phyloP scores from a whole-genome alignment of 2,329 filamentous ascomycete genomes.

The Colletotrichum somersetense region DNA sequence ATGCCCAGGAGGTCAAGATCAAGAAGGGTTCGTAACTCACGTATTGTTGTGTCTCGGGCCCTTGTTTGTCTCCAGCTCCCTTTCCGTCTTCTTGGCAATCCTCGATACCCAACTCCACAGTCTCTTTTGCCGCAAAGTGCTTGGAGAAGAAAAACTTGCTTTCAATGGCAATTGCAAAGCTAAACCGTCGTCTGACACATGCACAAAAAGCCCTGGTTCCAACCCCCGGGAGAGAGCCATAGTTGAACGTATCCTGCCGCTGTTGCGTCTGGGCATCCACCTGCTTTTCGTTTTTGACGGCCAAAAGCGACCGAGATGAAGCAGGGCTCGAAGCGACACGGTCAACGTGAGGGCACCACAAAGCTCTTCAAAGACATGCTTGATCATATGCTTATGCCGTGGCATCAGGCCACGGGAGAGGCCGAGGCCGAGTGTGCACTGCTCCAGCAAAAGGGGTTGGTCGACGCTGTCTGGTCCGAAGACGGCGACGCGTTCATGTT shows the following conservation, averaged over 20 bases:
- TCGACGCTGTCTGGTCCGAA: constrained; percentile 63
- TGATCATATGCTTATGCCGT: constrained; percentile 54
- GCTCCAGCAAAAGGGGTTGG: constrained; percentile 57
- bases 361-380: constrained; percentile 52
- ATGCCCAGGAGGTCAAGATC: neutral
- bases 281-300: constrained; percentile 69
- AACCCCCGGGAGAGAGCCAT: constrained; percentile 17
- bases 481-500: constrained; percentile 63
- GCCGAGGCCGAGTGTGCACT: constrained; percentile 62
- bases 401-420: constrained; percentile 60
- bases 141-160: neutral
- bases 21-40: neutral
- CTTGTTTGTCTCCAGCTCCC: neutral
- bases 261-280: constrained; percentile 63
- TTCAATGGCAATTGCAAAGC: too few relatives aligned
- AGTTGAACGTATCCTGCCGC: constrained; percentile 44
- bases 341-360: neutral
- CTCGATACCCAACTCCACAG: neutral
- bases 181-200: neutral
- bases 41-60: neutral
- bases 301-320: constrained; percentile 50
- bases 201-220: neutral
- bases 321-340: neutral
- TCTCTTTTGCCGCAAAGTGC: neutral
- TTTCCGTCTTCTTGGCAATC: neutral